Conservation (phyloP, 495 filamentous ascomycete species). For the Penicillium canescens region DNA sequence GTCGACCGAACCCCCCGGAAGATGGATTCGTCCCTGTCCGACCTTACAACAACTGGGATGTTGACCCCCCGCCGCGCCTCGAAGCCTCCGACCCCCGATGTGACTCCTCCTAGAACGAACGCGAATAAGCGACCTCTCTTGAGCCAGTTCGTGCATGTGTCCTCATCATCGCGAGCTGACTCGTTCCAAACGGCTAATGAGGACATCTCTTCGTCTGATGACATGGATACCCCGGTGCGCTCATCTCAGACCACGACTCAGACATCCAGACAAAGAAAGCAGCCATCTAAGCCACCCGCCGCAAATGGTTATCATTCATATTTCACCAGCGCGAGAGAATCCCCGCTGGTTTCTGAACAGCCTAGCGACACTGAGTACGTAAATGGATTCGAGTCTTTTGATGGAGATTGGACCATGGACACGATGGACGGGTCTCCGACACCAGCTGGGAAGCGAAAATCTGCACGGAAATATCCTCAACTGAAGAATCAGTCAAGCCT, state of each 20-base stretch:
- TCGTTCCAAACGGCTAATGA: slow-evolving; percentile 76
- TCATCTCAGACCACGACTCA: slow-evolving; percentile 33
- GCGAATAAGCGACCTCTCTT: slow-evolving; percentile 46
- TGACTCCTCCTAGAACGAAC: slow-evolving; percentile 62
- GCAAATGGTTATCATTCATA: slow-evolving; percentile 8
- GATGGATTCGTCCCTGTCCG: slow-evolving; percentile 22
- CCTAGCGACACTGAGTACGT: slow-evolving; percentile 23
- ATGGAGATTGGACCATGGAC: slow-evolving; percentile 22
- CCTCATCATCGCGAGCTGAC: slow-evolving; percentile 58
- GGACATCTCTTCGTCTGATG: slow-evolving; percentile 61
- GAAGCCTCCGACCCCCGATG: slow-evolving; percentile 73
- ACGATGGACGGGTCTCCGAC: slow-evolving; percentile 20
- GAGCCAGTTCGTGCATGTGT: slow-evolving; percentile 30
- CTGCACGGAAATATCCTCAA: slow-evolving; percentile 2
- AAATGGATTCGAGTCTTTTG: slow-evolving; percentile 26
- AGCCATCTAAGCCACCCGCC: slow-evolving; percentile 13
- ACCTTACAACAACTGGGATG: slow-evolving; percentile 27
- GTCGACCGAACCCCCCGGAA: slow-evolving; percentile 26
- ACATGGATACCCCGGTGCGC: slow-evolving; percentile 51
- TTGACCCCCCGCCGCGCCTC: slow-evolving; percentile 61
- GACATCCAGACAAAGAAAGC: slow-evolving; percentile 30
- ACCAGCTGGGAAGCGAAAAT: slow-evolving; percentile 16
- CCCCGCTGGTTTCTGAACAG: slow-evolving; percentile 13
- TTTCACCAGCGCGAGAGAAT: slow-evolving; percentile 12
- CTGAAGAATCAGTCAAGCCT: neutral